These are phyloP conservation scores for Zoysia japonica DNA, from an alignment of 176 grass and related monocot genomes.

Conservation along the genomic window DNA sequence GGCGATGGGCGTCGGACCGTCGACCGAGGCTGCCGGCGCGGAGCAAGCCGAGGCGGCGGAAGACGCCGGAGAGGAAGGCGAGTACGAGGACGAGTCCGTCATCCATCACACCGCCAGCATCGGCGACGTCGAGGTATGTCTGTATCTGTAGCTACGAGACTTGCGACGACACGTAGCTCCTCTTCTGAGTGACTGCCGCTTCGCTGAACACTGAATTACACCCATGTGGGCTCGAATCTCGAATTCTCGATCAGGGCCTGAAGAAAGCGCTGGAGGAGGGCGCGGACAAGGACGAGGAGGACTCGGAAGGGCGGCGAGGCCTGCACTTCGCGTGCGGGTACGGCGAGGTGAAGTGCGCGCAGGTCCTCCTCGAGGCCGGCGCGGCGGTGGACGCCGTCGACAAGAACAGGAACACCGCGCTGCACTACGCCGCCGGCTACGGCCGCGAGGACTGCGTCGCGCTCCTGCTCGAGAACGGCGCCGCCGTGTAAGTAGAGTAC, in stretches of 20 bases:
- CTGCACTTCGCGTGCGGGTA: constrained; percentile 96
- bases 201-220: too few relatives aligned
- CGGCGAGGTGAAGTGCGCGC: constrained; percentile 73
- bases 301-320: constrained; percentile 81
- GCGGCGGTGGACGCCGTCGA: constrained; percentile 68
- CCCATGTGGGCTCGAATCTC: too few relatives aligned
- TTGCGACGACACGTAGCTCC: too few relatives aligned
- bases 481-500: constrained; percentile 60
- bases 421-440: constrained; percentile 93
- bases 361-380: constrained; percentile 68
- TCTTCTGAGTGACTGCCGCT: too few relatives aligned
- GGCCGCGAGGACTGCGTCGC: constrained; percentile 83
- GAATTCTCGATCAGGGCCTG: constrained; percentile 44
- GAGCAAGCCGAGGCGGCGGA: constrained; percentile 40
- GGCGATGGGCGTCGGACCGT: constrained; percentile 70
- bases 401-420: constrained; percentile 88
- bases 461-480: constrained; percentile 67
- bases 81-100: constrained; percentile 80
- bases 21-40: constrained; percentile 23
- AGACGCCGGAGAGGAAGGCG: constrained; percentile 59
- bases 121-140: constrained; percentile 76
- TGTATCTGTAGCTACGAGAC: too few relatives aligned
- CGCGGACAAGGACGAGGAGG: constrained; percentile 88
- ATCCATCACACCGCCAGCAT: constrained; percentile 84
- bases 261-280: constrained; percentile 82